These are phyloP conservation scores for Gastrolobium bilobum DNA, from an alignment of 306 rosid species.

Conservation along the genomic window DNA sequence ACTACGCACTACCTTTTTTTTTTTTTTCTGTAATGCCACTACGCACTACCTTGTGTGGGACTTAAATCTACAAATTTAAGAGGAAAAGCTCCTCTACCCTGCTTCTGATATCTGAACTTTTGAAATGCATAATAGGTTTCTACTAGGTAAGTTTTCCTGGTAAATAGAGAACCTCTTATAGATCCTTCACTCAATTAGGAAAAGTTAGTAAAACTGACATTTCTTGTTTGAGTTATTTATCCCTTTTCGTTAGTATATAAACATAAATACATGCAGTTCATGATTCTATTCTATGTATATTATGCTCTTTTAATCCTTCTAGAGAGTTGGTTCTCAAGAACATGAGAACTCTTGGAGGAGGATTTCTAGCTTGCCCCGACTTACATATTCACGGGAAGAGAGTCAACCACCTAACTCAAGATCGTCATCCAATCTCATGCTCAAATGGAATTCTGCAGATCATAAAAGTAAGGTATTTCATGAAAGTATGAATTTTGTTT, in stretches of 20 bases:
- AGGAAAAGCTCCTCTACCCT: neutral
- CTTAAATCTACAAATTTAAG: conserved; percentile 8
- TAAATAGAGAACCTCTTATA: conserved; percentile 13
- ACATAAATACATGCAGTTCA: conserved; percentile 10
- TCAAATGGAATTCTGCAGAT: conserved; percentile 82
- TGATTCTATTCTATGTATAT: conserved; percentile 33
- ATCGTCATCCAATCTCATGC: conserved; percentile 74
- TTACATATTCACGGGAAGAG: conserved; percentile 74
- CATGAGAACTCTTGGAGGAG: conserved; percentile 76
- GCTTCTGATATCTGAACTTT: neutral
- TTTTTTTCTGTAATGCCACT: no score
- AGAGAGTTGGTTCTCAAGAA: conserved; percentile 89
- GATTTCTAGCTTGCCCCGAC: conserved; percentile 67
- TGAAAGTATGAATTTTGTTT: conserved; percentile 36
- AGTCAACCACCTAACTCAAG: conserved; percentile 73
- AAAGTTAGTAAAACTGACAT: conserved; percentile 1
- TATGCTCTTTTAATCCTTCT: conserved; percentile 47
- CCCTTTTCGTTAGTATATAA: neutral
- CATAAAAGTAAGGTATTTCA: conserved; percentile 68
- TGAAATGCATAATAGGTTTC: conserved; percentile 21
- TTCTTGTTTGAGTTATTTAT: conserved; percentile 18
- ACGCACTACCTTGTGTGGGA: conserved; percentile 22
- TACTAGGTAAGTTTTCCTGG: conserved; percentile 20
- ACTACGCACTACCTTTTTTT: neutral
- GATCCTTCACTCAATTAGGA: conserved; percentile 9